Base-by-base conservation (phyloP, 257 asterid genomes). In the Galeopsis tetrahit region DNA sequence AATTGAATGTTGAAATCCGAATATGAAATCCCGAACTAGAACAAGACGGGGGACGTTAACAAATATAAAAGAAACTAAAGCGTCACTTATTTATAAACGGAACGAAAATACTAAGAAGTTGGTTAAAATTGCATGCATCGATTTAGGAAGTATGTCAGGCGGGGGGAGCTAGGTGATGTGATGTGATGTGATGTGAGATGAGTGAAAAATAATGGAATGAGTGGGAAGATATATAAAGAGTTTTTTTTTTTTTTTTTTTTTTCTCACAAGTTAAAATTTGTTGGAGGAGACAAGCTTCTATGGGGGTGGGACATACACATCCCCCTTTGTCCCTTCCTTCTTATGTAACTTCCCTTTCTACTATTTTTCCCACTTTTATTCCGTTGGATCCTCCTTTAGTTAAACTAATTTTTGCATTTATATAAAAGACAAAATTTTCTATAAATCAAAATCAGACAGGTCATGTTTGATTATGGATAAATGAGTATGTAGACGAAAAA, bases 301-400 rank as follows among this genome's bases (percentile, higher is more conserved):
- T 72, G 81, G 74, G 60, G 72, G 74, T 60, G 62, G 73, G 76
- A 10, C 84, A 78, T 49, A 8, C 56, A 77, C 82, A 49, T 66
- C 85, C 73, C 67, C 74, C 74, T 72, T 81, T 87, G 90, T 83
- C 85, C 66, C 90, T 83, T 61, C 87, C 82, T 76, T 73, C 82
- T 61, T 63, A 75, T 82, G 87, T 77, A 80, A 77, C 80, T 86
- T 87, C 93, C 79, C 84, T 83, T 79, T 81, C 83, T 77, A 14
- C 76, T 62, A 13, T 55, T 60, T 46, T 49, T 13, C 36, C 56
- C 7, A 14, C 9, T 40, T 56, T 53, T 28, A 42, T n/a, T 58
- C 66, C n/a, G 0, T 28, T 3, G 8, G 10, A 42, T 14, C 3
- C 33, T 31, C 43, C 5, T 55, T 13, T 13, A 38, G 15, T 53